Percentiles rank a stretch among this genome's conserved stretches.
Conservation (phyloP, 2,329 filamentous ascomycete species). For the Ascochyta koolunga region DNA sequence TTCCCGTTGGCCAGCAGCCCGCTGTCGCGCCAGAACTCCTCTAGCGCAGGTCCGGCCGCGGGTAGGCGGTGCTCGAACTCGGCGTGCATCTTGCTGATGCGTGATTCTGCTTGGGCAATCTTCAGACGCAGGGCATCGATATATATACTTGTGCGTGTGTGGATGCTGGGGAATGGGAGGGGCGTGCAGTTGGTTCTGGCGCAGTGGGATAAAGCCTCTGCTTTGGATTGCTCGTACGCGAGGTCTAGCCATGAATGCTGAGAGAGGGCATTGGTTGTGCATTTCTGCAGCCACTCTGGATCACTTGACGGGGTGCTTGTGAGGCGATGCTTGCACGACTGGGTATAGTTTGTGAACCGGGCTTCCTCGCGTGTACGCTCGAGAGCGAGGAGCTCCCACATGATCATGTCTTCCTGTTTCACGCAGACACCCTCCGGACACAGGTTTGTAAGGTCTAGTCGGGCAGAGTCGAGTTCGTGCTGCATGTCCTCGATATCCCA, state of each 20-base stretch:
- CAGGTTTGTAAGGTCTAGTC: neutral
- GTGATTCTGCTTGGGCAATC: neutral
- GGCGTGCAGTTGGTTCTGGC: neutral
- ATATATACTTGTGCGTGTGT: neutral
- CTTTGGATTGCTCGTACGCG: slow-evolving; percentile 13
- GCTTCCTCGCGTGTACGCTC: slow-evolving; percentile 9
- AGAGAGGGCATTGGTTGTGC: neutral
- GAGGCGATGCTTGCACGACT: neutral
- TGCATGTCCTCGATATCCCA: slow-evolving; percentile 7
- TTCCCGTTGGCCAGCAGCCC: neutral
- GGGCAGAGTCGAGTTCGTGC: slow-evolving; percentile 9
- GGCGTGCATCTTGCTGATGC: neutral
- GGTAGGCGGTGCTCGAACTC: neutral
- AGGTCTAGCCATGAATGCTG: slow-evolving; percentile 9
- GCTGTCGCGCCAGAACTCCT: neutral
- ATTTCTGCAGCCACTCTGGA: slow-evolving; percentile 7
- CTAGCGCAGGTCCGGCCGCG: neutral
- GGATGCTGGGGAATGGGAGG: neutral
- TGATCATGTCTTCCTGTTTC: slow-evolving; percentile 8
- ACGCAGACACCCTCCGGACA: slow-evolving; percentile 14
- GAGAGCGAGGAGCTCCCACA: slow-evolving; percentile 16
- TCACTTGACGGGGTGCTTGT: neutral
- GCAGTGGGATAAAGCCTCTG: slow-evolving; percentile 14
- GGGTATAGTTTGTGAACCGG: neutral
- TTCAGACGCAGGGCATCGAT: neutral